Base-by-base conservation (phyloP, 208 protist species). In the Lotmaria passim region DNA sequence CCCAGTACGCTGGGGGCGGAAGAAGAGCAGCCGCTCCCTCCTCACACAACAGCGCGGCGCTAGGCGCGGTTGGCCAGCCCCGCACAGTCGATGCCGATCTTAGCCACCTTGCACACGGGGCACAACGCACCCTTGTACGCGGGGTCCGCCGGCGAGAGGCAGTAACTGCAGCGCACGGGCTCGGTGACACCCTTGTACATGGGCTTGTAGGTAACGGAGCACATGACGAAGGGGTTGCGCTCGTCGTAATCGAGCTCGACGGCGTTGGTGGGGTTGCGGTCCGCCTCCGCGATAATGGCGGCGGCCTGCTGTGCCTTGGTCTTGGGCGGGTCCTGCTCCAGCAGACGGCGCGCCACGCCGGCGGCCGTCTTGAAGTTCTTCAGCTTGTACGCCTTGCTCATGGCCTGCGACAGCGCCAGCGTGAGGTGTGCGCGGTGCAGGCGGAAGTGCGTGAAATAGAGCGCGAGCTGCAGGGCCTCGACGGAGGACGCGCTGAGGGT, bases 401-500 rank as follows among this genome's bases (percentile, higher is more conserved):
- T 98, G 14, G 98, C 97, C 36, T 97, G 95, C 14, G 95, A 84
- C 3, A 99, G 81, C 34, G 82, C 77, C 23, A 99, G 81, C 11
- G 85, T 89, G 33, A 98, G 66, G 77, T 99, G 98, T 3, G 81
- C 60, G 8, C 89, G 76, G 65, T 98, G 87, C 17, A 99, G 81
- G 36, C 98, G 93, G 72, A 96, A 99, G 89, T 99, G 93, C 26
- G 98, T 99, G 67, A 99, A 98, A 77, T 99, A 99, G 33, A 98
- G 88, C 0, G 98, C 92, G n/a, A 99, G 79, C 81, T 98, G 96
- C 10, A 90, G 78, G 21, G 83, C 70, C 50, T 93, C 78, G 19
- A 56, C 59, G 5, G 75, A 82, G 55, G 75, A 65, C 8, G 75
- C 69, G 24, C 82, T 81, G n/a, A 89, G 33, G 26, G 81, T 87